phyloP scores from a whole-genome alignment of 257 asterid species.

The Gardenia jasminoides region DNA sequence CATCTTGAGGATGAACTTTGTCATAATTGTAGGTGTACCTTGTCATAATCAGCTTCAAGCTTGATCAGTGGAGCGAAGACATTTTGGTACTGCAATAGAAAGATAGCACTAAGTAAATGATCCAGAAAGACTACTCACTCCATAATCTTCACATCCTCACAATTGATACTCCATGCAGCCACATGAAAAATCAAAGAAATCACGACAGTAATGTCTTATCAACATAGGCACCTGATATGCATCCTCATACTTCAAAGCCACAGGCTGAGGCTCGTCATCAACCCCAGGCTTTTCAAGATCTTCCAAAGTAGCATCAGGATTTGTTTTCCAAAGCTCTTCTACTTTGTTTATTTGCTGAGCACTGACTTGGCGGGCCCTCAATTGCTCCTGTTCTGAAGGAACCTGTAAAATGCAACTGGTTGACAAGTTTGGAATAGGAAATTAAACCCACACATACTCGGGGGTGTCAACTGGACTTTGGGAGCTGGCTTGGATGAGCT shows the following conservation, averaged over 20 bases:
- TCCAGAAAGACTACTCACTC: not conserved
- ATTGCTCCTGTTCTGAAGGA: slow-evolving; percentile 97
- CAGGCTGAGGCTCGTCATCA: slow-evolving; percentile 98
- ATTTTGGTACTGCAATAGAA: slow-evolving; percentile 83
- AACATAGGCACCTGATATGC: slow-evolving; percentile 80
- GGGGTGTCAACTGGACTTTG: too few species aligned
- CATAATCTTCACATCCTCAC: not conserved
- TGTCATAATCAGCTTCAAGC: slow-evolving; percentile 99
- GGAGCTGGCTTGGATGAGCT: too few species aligned
- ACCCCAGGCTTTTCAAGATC: slow-evolving; percentile 99
- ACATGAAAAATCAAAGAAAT: not conserved
- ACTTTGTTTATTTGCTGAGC: slow-evolving; percentile 98
- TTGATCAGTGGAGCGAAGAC: slow-evolving; percentile 97
- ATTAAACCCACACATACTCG: too few species aligned
- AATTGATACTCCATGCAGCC: not conserved
- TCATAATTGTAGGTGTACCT: slow-evolving; percentile 44
- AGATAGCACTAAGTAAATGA: not conserved
- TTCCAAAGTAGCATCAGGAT: slow-evolving; percentile 93
- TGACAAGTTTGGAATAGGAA: slow-evolving; percentile 4
- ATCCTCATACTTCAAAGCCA: slow-evolving; percentile 89
- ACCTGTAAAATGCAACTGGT: slow-evolving; percentile 48
- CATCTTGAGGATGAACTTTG: not conserved
- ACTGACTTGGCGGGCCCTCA: slow-evolving; percentile 96
- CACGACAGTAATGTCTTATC: not conserved
- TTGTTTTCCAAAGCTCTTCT: slow-evolving; percentile 99